Base-by-base conservation (phyloP, 176 grass and related monocot species). In the Paspalum vaginatum region DNA sequence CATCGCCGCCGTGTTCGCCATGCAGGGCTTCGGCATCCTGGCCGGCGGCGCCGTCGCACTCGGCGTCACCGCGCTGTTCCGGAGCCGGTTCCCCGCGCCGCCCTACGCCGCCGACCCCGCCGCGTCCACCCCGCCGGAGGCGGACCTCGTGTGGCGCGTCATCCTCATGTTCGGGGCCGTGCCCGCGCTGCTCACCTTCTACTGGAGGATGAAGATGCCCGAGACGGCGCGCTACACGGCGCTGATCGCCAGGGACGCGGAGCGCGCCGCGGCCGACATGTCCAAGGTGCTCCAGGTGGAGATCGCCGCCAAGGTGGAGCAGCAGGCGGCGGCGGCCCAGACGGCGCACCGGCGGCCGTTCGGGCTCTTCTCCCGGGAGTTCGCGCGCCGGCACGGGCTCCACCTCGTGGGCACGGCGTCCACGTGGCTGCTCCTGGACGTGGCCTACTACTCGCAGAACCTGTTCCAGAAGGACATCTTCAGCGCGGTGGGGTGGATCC, bases 11-110 rank as follows among this genome's bases (percentile, higher is more conserved):
- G 92, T 94, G 16, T 94, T 94, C 68, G 89, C 92, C 4, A 94
- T 94, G 92, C 89, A 94, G 55, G 92, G 92, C 4, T 85, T 94
- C 75, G 92, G 89, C 75, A 94, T 94, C 61, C 83, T 91, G 25
- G 75, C 82, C 42, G 88, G 83, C 11, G 88, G 91, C n/a, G 71
- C 68, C 41, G 63, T 72, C 51, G 83, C 83, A 15, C 82, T 90
- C 55, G 83, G 67, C 11, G 1, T 83, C 65, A 82, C 79, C 21
- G 64, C 72, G 9, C 11, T 50, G 49, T 90, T 90, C 83, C 82
- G 5, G 67, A 22, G 2, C 40, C 25, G 4, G 2, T 90, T 79
- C 67, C 79, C 88, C 0, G 78, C 83, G 49, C 83, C 78, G 0
- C 0, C 83, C 26, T 90, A 86, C 83, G 72, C 57, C 49, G 72